Percentiles rank a stretch among this genome's conserved stretches.
phyloP scores from a whole-genome alignment of 768 basidiomycete species.

The Tulasnella calospora region DNA sequence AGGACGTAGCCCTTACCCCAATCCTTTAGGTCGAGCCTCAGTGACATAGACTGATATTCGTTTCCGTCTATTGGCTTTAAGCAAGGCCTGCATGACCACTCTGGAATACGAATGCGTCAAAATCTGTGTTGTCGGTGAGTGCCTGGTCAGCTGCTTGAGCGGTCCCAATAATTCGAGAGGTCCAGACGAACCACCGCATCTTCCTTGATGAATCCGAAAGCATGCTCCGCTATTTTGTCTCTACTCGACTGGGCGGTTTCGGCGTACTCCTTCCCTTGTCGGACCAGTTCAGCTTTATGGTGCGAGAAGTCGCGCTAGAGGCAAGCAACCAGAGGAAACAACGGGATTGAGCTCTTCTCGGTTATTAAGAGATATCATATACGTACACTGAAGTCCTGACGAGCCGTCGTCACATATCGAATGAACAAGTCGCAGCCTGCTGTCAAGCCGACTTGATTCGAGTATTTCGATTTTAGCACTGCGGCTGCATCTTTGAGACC shows the following conservation, averaged over 20 bases:
- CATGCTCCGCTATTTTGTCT: slow-evolving; percentile 75
- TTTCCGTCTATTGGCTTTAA: slow-evolving; percentile 84
- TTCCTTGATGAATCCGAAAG: slow-evolving; percentile 91
- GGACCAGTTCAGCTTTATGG: slow-evolving; percentile 76
- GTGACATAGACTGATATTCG: slow-evolving; percentile 97
- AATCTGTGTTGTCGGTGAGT: slow-evolving; percentile 52
- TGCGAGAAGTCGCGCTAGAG: slow-evolving; percentile 66
- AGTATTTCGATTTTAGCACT: slow-evolving; percentile 53
- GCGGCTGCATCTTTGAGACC: slow-evolving; percentile 74
- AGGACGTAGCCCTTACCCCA: slow-evolving; percentile 57
- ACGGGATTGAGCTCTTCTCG: not conserved
- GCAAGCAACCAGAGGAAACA: not conserved
- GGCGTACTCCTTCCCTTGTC: slow-evolving; percentile 73
- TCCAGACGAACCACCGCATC: slow-evolving; percentile 67
- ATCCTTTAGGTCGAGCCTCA: slow-evolving; percentile 84
- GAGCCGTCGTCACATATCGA: slow-evolving; percentile 78
- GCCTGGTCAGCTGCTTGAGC: not conserved
- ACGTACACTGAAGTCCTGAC: slow-evolving; percentile 74
- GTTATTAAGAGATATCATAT: not conserved
- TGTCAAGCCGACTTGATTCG: slow-evolving; percentile 76
- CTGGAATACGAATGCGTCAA: slow-evolving; percentile 95
- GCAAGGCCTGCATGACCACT: slow-evolving; percentile 88
- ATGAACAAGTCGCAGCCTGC: slow-evolving; percentile 91
- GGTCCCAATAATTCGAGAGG: slow-evolving; percentile 14
- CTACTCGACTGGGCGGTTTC: slow-evolving; percentile 13